Evolutionary conservation across 2,329 filamentous ascomycete genomes (phyloP).

Genomic region (Didymella segeticola): DNA sequence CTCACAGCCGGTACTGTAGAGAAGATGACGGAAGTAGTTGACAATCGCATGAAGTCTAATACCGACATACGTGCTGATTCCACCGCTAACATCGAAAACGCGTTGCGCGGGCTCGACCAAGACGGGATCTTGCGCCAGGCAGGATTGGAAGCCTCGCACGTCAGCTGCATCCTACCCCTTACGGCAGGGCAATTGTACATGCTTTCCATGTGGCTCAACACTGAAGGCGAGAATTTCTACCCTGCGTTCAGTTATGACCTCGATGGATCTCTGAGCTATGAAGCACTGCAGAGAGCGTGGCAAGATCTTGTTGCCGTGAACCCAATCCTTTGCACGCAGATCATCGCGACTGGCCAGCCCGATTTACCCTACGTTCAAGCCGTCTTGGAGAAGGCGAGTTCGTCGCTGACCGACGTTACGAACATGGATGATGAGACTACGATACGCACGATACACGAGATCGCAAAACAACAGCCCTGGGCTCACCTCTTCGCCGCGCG

Average conservation of each 20-base stretch:
- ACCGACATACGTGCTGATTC: neutral
- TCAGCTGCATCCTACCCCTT: constrained; percentile 70
- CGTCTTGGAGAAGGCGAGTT: constrained; percentile 55
- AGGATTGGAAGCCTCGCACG: constrained; percentile 52
- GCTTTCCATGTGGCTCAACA: constrained; percentile 76
- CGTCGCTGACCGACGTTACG: constrained; percentile 42
- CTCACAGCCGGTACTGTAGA: constrained; percentile 69
- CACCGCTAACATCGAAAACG: constrained; percentile 9
- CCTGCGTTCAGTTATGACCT: constrained; percentile 72
- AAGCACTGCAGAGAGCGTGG: constrained; percentile 67
- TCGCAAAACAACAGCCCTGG: constrained; percentile 34
- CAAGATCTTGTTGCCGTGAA: constrained; percentile 59
- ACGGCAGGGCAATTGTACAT: constrained; percentile 82
- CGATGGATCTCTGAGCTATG: constrained; percentile 46
- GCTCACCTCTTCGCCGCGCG: constrained; percentile 48
- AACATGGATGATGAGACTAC: constrained; percentile 19
- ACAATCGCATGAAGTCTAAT: constrained; percentile 14
- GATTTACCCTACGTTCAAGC: constrained; percentile 68
- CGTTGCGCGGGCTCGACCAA: constrained; percentile 51
- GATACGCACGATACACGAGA: neutral
- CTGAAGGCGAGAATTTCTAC: constrained; percentile 72
- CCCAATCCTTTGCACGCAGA: constrained; percentile 72
- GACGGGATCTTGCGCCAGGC: constrained; percentile 48
- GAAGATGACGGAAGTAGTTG: constrained; percentile 63
- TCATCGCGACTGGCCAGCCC: constrained; percentile 60